Conservation (phyloP, 2,329 filamentous ascomycete genomes). For the Penicillium rolfsii region DNA sequence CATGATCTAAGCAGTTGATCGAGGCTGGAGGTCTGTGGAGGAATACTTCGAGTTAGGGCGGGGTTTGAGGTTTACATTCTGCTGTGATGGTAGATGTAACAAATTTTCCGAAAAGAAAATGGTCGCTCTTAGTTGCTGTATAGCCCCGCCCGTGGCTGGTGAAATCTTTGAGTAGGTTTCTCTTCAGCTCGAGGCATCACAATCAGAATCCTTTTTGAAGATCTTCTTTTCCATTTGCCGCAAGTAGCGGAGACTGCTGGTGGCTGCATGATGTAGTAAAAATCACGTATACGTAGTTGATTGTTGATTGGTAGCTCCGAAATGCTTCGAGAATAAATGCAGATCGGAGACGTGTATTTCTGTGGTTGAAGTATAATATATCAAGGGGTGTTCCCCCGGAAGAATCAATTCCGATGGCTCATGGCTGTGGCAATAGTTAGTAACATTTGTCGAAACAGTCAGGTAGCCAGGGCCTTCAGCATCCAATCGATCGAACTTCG, state of each 20-base stretch:
- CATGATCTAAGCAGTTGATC: slow-evolving; percentile 69
- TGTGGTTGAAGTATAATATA: neutral
- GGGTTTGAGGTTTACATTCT: neutral
- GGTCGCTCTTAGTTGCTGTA: neutral
- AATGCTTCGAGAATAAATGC: neutral
- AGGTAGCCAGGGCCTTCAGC: neutral
- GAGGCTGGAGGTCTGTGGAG: slow-evolving; percentile 14
- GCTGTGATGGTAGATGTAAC: neutral
- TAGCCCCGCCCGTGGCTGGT: slow-evolving; percentile 13
- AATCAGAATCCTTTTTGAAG: slow-evolving; percentile 17
- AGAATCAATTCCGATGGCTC: neutral
- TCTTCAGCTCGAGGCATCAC: slow-evolving; percentile 10
- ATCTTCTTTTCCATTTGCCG: neutral
- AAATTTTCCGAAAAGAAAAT: neutral
- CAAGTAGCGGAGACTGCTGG: neutral
- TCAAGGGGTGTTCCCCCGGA: neutral
- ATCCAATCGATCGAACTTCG: no score
- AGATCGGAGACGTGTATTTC: neutral
- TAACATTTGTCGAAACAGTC: neutral
- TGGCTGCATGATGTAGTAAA: neutral
- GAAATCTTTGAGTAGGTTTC: slow-evolving; percentile 26
- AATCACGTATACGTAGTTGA: neutral
- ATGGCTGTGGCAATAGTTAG: neutral
- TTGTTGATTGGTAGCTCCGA: neutral
- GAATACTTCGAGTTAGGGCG: slow-evolving; percentile 8